phyloP scores from a whole-genome alignment of 331 rosid genomes.

The Acacia concinna region DNA sequence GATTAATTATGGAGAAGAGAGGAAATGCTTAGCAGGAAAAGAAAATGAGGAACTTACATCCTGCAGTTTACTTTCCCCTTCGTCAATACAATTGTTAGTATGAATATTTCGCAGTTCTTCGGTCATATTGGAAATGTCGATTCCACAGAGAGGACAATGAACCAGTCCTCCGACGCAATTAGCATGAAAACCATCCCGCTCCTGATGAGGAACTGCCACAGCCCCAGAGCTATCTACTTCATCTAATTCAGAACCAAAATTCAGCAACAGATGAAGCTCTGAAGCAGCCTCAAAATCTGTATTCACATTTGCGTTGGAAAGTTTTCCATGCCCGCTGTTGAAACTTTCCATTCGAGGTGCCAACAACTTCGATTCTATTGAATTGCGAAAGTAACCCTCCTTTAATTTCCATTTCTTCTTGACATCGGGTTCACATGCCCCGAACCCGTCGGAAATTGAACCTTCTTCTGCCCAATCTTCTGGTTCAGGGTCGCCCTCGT shows the following conservation, averaged over 20 bases:
- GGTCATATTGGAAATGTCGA: conserved; percentile 66
- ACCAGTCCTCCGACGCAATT: conserved; percentile 33
- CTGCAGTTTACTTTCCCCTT: conserved; percentile 38
- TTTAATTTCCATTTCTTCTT: conserved; percentile 33
- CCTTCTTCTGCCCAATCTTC: conserved; percentile 7
- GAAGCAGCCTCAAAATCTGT: conserved; percentile 35
- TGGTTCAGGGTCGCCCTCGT: background rate
- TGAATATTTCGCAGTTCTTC: conserved; percentile 63
- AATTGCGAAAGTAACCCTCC: conserved; percentile 51
- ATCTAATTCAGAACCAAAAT: conserved; percentile 42
- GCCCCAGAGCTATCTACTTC: conserved; percentile 19
- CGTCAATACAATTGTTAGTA: conserved; percentile 74
- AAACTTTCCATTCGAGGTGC: conserved; percentile 29
- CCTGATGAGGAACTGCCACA: conserved; percentile 19
- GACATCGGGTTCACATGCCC: conserved; percentile 19
- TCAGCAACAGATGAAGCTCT: conserved; percentile 63
- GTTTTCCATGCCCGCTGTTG: conserved; percentile 5
- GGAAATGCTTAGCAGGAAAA: background rate
- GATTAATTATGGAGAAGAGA: background rate
- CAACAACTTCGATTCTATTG: conserved; percentile 70
- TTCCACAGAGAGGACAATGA: conserved; percentile 71
- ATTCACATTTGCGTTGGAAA: background rate
- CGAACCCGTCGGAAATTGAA: background rate
- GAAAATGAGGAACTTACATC: conserved; percentile 39
- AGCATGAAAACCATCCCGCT: conserved; percentile 22